phyloP scores from a whole-genome alignment of 805 yeast genomes.

The Scheffersomyces stipitis region DNA sequence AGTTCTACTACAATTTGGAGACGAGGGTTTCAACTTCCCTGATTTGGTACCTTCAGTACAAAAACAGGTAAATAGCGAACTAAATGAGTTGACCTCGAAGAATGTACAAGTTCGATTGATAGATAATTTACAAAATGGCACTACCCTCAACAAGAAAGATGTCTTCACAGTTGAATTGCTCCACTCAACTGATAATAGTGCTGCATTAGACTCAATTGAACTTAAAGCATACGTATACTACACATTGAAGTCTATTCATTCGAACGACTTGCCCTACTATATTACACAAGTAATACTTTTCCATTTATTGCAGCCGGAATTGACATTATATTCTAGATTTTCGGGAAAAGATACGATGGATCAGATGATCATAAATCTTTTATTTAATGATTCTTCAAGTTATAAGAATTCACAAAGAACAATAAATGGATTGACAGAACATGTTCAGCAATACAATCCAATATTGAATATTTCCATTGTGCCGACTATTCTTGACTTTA shows the following conservation, averaged over 20 bases:
- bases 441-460: no score
- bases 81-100: conserved; percentile 6
- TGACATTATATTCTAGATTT: no score
- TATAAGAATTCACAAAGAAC: no score
- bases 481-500: no score
- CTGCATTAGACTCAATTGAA: conserved; percentile 41
- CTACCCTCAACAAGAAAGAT: conserved; percentile 13
- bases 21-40: conserved; percentile 55
- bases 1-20: conserved; percentile 27
- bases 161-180: conserved; percentile 38
- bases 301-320: conserved; percentile 30
- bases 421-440: no score
- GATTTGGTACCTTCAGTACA: conserved; percentile 59
- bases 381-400: no score
- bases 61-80: conserved; percentile 28
- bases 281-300: conserved; percentile 47
- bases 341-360: no score
- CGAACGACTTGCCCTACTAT: conserved; percentile 63
- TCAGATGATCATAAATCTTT: no score
- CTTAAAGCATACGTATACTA: conserved; percentile 43
- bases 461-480: no score
- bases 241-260: conserved; percentile 44
- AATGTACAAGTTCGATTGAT: conserved; percentile 12
- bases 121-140: conserved; percentile 1
- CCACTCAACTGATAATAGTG: conserved; percentile 43